phyloP scores from a whole-genome alignment of 2,329 filamentous ascomycete genomes.

The Knoxdaviesia capensis region DNA sequence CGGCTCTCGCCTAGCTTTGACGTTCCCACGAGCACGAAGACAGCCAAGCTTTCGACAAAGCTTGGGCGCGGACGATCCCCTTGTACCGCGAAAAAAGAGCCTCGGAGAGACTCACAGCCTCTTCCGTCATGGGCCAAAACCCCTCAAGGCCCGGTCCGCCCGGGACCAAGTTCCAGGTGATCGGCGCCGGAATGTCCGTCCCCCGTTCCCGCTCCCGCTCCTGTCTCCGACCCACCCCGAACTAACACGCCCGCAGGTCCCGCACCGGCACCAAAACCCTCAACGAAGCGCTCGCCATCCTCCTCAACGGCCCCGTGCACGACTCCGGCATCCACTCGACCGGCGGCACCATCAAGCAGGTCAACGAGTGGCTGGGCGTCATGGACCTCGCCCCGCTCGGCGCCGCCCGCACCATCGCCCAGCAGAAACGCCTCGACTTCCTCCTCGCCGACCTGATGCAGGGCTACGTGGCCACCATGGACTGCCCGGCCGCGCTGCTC shows the following conservation, averaged over 20 bases:
- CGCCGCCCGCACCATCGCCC: slow-evolving; percentile 9
- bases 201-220: too few relatives aligned
- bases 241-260: too few relatives aligned
- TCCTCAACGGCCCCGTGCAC: slow-evolving; percentile 15
- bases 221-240: background rate
- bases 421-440: slow-evolving; percentile 15
- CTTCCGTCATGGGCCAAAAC: slow-evolving; percentile 14
- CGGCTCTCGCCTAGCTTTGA: too few relatives aligned
- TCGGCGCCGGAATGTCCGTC: slow-evolving; percentile 15
- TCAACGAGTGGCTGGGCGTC: slow-evolving; percentile 9
- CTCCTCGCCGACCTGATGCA: slow-evolving; percentile 14
- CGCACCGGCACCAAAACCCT: slow-evolving; percentile 17
- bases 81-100: too few relatives aligned
- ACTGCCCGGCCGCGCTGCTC: slow-evolving; percentile 20
- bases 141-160: slow-evolving; percentile 12
- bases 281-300: slow-evolving; percentile 15
- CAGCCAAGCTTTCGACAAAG: too few relatives aligned
- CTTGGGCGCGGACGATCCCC: too few relatives aligned
- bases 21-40: too few relatives aligned
- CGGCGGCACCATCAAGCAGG: slow-evolving; percentile 4
- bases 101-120: too few relatives aligned
- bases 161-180: slow-evolving; percentile 15
- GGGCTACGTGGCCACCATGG: slow-evolving; percentile 17
- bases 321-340: slow-evolving; percentile 14
- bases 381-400: slow-evolving; percentile 13